Conservation (phyloP, 345 rosid genomes). For the Litchi chinensis region DNA sequence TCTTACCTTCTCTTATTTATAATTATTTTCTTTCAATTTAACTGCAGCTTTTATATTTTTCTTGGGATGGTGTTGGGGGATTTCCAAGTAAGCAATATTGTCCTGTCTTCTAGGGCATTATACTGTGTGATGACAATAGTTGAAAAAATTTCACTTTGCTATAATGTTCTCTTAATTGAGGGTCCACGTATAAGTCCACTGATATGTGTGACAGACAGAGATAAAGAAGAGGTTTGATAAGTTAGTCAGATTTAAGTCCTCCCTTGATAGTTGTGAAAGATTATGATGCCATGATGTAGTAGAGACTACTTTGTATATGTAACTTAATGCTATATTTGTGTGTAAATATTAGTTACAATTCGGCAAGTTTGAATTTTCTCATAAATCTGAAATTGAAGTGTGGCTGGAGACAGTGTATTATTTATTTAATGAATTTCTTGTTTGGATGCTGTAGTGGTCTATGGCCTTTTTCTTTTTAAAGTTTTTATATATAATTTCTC, state of each 20-base stretch:
- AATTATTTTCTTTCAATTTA: constrained; percentile 1
- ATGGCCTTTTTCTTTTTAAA: neutral
- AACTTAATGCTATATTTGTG: neutral
- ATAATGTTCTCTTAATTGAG: neutral
- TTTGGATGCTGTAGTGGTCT: neutral
- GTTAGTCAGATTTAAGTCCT: too few species aligned
- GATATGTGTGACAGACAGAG: too few species aligned
- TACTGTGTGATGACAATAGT: neutral
- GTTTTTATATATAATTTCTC: neutral
- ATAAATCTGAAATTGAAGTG: too few species aligned
- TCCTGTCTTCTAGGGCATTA: neutral
- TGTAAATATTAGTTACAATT: neutral
- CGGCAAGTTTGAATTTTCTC: neutral
- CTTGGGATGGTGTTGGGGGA: neutral
- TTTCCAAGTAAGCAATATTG: neutral
- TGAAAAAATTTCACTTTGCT: neutral
- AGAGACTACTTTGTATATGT: neutral
- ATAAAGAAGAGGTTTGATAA: too few species aligned
- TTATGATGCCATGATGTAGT: neutral
- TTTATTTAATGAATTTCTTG: constrained; percentile 1
- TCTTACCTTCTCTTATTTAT: constrained; percentile 14
- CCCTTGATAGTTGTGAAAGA: neutral
- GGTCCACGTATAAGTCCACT: neutral
- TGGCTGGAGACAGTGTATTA: neutral
- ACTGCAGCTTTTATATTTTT: neutral